Evolutionary conservation across 805 yeast species (phyloP), one percentile per base, ranked within the genome.

Genomic region (Clavispora santaluciae): DNA sequence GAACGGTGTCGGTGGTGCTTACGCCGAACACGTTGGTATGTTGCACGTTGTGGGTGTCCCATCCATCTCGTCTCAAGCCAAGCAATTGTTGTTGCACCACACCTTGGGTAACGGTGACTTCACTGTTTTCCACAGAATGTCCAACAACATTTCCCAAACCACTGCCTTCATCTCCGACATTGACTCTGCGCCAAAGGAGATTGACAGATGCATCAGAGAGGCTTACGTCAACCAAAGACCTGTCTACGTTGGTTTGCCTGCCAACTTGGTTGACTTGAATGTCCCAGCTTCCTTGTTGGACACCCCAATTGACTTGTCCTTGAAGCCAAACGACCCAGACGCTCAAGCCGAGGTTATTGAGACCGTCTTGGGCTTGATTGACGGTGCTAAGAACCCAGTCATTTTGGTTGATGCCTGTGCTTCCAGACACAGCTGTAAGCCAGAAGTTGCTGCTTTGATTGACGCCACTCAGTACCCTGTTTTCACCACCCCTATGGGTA

Each of bases 401-500:
- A 76, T 87, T 55, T 71, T 86, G 54, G 87, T 86, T 35, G 95
- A 86, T 68, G 95, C 95, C 35, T 86, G 95, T 74, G 87, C 90
- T 45, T 68, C 82, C 36, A 76, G 95, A 68, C 95, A 86, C 66
- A 70, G 72, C 50, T 84, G 81, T 49, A 73, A 72, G 57, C 63
- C 63, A n/a, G 86, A 81, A 63, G 82, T 85, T 45, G 69, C 66
- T 46, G 64, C 72, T 52, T 73, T 86, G 59, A 81, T 83, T 38
- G 75, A 76, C 42, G 60, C 68, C 44, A 84, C 95, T 37, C 79
- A 83, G 61, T 86, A 80, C 79, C 91, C 93, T 35, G 82, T 83
- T 36, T 86, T 79, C 64, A 83, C 83, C 42, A 87, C 95, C 40
- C 95, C 95, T 54, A 85, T 86, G 93, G 95, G 95, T 66, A 86